Evolutionary conservation across 805 yeast species (phyloP), one percentile per base, ranked within the genome.

Genomic region (Metschnikowia lachancei): DNA sequence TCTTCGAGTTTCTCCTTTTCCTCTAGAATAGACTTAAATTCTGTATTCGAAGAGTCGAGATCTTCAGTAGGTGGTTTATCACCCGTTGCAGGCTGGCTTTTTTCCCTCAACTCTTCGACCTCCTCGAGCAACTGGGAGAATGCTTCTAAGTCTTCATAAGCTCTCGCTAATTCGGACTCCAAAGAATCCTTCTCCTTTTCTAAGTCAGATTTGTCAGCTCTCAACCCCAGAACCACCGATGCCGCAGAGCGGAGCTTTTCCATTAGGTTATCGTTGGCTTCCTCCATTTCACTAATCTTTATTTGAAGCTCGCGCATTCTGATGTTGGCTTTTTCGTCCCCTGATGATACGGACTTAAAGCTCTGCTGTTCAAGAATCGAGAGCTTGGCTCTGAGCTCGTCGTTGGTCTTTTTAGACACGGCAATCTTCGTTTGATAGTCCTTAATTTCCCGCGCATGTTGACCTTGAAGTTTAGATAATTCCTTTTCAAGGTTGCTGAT

Each of bases 401-500:
- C 58, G 37, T 60, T 65, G 12, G 60, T 61, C 6, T 50, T 49
- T 17, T 57, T 56, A 7, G 66, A 44, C 5, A 54, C 49, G 1
- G 54, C 50, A 12, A 65, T 47, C 29, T 56, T 54, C 1, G 46
- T 39, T 14, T 63, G 65, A 47, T 54, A 58, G 37, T 46, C 55
- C 13, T 51, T 51, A 3, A 62, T 60, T 0, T 57, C 52, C 33
- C 70, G 75, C 16, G 69, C 74, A 3, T 69, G 55, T 8, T 67
- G 68, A 26, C 62, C 60, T 3, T 61, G 55, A 3, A 62, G 33
- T 3, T 55, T 59, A 0, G 58, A 55, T 2, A 72, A 50, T 26
- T 76, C 76, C 35, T 70, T 76, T 46, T 80, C 77, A 36, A 75
- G 49, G 4, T 54, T 57, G 33, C 70, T 73, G 13, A 78, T 63